Evolutionary conservation across 2,329 filamentous ascomycete genomes (phyloP), one percentile per base, ranked within the genome.

Genomic region (Xylaria polymorpha): DNA sequence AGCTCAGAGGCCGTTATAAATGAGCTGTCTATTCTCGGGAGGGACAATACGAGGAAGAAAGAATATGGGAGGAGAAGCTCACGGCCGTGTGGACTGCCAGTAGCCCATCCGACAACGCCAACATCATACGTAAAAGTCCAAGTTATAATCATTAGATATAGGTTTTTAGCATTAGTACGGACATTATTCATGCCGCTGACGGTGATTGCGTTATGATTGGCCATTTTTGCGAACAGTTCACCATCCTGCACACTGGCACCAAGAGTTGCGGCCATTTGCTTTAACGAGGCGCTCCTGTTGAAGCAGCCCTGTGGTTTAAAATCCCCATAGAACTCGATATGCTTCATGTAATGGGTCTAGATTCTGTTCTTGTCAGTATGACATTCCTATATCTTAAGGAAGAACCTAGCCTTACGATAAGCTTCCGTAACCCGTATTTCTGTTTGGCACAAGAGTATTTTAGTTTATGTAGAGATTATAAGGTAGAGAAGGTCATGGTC

Each of bases 271-370:
- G 41, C 41, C 41, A 44, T 44, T n/a, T 44, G 41, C 18, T 44
- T 44, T n/a, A 10, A 44, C 5, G 14, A 2, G 14, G 9, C 14
- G 41, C 8, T 44, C 41, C 41, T 10, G 41, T 44, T 44, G 41
- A n/a, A 15, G 41, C 41, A 44, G 18, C 12, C 41, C 41, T 44
- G 12, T 18, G 55, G 55, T 22, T 29, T n/a, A 12, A 57, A 57
- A 29, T 22, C 32, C 1, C 41, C 55, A 29, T 39, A 12, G 32
- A 29, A 57, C 18, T 57, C 32, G 12, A 39, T n/a, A 12, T 14
- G 7, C 32, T 39, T 39, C 32, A 57, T 20, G 35, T 57, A 10
- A 43, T 57, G 55, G 8, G 55, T 57, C 55, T 32, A 57, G 32
- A 57, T 57, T 29, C 55, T 57, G 29, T 12, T 39, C 15, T 15